Evolutionary conservation across 1,139 yeast genomes (phyloP).

Genomic region (Taphrina flavorubra): DNA sequence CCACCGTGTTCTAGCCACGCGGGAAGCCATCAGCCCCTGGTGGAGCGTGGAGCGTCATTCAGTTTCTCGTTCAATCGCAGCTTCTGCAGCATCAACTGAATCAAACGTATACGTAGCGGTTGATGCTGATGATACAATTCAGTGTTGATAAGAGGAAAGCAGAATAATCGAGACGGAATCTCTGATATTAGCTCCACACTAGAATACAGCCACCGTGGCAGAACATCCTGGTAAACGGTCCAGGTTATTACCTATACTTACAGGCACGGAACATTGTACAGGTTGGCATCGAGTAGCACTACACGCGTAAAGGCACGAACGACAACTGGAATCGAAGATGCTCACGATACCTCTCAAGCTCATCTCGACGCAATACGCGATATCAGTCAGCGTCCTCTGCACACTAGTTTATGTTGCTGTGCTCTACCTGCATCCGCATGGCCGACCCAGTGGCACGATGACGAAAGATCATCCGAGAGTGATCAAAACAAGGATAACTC

Average conservation of each 20-base stretch:
- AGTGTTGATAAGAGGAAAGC: too few relatives aligned
- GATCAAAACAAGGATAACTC: constrained; percentile 54
- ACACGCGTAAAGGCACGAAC: not conserved
- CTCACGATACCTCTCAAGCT: constrained; percentile 17
- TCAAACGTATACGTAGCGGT: too few relatives aligned
- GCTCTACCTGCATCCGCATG: constrained; percentile 48
- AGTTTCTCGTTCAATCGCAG: not conserved
- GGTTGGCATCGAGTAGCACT: too few relatives aligned
- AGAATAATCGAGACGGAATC: too few relatives aligned
- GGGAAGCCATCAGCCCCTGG: not conserved
- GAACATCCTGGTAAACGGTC: too few relatives aligned
- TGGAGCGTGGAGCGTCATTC: constrained; percentile 4
- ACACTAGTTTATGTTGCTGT: constrained; percentile 51
- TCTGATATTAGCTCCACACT: too few relatives aligned
- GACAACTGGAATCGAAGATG: not conserved
- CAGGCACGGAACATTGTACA: too few relatives aligned
- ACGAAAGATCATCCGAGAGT: constrained; percentile 51
- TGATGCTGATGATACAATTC: too few relatives aligned
- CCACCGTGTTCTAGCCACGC: not conserved
- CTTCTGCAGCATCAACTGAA: not conserved
- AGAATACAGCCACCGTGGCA: too few relatives aligned
- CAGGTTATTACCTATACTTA: too few relatives aligned
- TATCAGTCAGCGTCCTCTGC: constrained; percentile 41
- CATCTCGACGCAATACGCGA: constrained; percentile 49
- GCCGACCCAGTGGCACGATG: constrained; percentile 49